phyloP scores from a whole-genome alignment of 202 grass and related monocot species.

The Carex sylvatica region DNA sequence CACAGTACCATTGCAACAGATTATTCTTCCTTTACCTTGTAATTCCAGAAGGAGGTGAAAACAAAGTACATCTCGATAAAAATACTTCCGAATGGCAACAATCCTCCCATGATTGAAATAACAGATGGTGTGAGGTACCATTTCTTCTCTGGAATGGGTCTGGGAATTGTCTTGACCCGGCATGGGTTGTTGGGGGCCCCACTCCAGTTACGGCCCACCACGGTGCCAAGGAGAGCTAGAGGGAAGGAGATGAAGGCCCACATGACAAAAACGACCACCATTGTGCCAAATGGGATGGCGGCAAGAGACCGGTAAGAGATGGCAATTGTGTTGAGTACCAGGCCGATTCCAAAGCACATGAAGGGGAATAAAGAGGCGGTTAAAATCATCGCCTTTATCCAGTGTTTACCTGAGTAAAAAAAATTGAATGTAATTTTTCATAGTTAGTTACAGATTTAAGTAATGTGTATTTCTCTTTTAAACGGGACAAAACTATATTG shows the following conservation, averaged over 20 bases:
- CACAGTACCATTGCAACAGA: background rate
- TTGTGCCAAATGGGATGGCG: constrained; percentile 91
- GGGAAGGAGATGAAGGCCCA: constrained; percentile 97
- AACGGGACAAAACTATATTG: background rate
- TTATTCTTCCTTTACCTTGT: constrained; percentile 62
- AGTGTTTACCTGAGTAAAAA: constrained; percentile 66
- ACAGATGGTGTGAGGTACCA: constrained; percentile 91
- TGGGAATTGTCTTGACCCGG: constrained; percentile 89
- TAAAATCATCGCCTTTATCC: constrained; percentile 94
- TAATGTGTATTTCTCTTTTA: background rate
- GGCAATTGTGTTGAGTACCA: constrained; percentile 82
- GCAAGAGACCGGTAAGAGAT: constrained; percentile 93
- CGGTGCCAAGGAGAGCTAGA: constrained; percentile 79
- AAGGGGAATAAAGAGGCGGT: constrained; percentile 90
- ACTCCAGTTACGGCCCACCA: constrained; percentile 96
- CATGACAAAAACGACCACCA: constrained; percentile 79
- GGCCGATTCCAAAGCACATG: constrained; percentile 93
- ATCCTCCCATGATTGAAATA: constrained; percentile 82
- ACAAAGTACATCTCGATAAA: constrained; percentile 99
- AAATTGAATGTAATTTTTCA: background rate
- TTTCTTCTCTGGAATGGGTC: constrained; percentile 92
- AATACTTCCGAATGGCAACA: constrained; percentile 95
- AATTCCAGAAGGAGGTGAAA: constrained; percentile 99
- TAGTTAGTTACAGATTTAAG: background rate
- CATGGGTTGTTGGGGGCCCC: constrained; percentile 90